Conservation (phyloP, 139 green algal species). For the Ettlia oleoabundans region DNA sequence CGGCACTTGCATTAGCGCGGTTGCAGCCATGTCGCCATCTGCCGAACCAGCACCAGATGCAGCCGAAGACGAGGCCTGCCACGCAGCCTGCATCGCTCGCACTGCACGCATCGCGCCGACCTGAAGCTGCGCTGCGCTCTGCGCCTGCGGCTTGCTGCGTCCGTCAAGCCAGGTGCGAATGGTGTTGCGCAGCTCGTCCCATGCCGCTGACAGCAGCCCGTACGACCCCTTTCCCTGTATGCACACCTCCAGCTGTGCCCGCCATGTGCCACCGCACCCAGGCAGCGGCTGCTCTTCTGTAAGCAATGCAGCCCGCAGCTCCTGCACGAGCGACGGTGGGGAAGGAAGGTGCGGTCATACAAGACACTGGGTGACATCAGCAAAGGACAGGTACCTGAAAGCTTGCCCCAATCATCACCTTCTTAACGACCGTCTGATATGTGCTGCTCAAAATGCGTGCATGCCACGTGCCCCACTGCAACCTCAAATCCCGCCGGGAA, state of each 20-base stretch:
- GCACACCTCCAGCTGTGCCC: slow-evolving; percentile 47
- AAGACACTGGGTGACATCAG: too few relatives aligned
- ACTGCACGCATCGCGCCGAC: slow-evolving; percentile 31
- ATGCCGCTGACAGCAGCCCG: slow-evolving; percentile 41
- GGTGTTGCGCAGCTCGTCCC: slow-evolving; percentile 52
- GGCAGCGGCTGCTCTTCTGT: slow-evolving; percentile 41
- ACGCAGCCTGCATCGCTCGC: slow-evolving; percentile 32
- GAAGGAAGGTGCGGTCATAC: too few relatives aligned
- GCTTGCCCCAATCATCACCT: too few relatives aligned
- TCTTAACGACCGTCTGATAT: too few relatives aligned
- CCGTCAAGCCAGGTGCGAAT: slow-evolving; percentile 45
- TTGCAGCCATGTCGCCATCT: slow-evolving; percentile 12
- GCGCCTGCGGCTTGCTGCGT: not conserved
- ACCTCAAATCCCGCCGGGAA: not conserved
- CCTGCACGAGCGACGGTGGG: not conserved
- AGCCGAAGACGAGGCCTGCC: not conserved
- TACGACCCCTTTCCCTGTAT: slow-evolving; percentile 34
- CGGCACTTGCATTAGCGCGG: slow-evolving; percentile 49
- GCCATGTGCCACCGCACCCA: slow-evolving; percentile 38
- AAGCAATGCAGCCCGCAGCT: slow-evolving; percentile 42
- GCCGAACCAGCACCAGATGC: not conserved
- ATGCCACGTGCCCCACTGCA: not conserved
- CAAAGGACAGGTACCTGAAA: too few relatives aligned
- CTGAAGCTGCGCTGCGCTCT: not conserved
- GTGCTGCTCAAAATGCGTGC: too few relatives aligned